phyloP scores from a whole-genome alignment of 148 eudicot genomes.

The Oxyria digyna region DNA sequence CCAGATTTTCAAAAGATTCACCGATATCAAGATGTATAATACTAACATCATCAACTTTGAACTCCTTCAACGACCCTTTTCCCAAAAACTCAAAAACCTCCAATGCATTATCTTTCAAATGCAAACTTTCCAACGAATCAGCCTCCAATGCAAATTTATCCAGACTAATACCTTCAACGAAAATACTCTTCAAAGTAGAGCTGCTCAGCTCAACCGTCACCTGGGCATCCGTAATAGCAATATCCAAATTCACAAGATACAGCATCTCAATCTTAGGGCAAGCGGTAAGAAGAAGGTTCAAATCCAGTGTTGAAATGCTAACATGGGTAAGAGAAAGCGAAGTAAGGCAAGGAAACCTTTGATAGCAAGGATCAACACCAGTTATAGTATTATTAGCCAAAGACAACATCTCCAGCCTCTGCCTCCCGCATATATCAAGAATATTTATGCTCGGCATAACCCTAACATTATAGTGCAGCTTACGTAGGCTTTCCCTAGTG shows the following conservation, averaged over 20 bases:
- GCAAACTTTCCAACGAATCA: conserved; percentile 69
- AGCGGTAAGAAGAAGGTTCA: conserved; percentile 64
- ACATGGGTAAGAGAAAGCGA: conserved; percentile 73
- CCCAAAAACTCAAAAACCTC: conserved; percentile 72
- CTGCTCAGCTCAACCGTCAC: conserved; percentile 59
- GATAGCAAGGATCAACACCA: conserved; percentile 78
- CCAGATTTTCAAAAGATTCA: conserved; percentile 65
- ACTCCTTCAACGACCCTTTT: conserved; percentile 52
- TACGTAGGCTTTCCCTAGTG: conserved; percentile 58
- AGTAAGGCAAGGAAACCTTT: conserved; percentile 57
- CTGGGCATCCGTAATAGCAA: conserved; percentile 72
- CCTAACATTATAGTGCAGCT: conserved; percentile 51
- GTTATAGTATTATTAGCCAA: conserved; percentile 63
- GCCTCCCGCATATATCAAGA: conserved; percentile 74
- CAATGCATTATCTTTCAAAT: conserved; percentile 72
- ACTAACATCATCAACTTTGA: conserved; percentile 81
- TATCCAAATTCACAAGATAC: conserved; percentile 47
- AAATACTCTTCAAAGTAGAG: conserved; percentile 53
- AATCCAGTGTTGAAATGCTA: conserved; percentile 69
- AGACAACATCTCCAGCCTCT: conserved; percentile 53
- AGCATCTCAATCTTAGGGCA: conserved; percentile 62
- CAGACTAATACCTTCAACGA: conserved; percentile 70
- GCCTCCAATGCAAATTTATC: conserved; percentile 80
- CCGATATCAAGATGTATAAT: conserved; percentile 84
- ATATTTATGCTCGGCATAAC: conserved; percentile 64